Percentiles rank a stretch among this genome's conserved stretches.
These are phyloP conservation scores for Arabis hirsuta DNA, from an alignment of 345 rosid genomes.

Conservation along the genomic window DNA sequence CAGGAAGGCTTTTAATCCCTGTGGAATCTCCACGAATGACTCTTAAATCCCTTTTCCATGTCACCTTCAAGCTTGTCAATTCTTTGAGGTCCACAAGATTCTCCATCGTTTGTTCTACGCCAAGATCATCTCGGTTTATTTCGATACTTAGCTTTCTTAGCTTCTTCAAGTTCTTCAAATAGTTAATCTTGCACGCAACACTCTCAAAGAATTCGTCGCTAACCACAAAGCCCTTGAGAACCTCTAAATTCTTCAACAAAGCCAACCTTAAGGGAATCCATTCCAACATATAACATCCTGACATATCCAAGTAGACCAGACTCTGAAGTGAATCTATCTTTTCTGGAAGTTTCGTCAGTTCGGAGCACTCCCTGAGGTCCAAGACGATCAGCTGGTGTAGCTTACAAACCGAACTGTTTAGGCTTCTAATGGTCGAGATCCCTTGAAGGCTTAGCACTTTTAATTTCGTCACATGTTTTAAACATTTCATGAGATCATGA, in stretches of 20 bases:
- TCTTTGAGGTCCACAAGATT: neutral
- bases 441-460: slow-evolving; percentile 55
- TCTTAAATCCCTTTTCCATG: slow-evolving; percentile 38
- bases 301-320: slow-evolving; percentile 50
- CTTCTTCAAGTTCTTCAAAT: slow-evolving; percentile 22
- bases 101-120: neutral
- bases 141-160: slow-evolving; percentile 50
- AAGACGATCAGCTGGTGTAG: slow-evolving; percentile 45
- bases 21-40: neutral
- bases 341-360: slow-evolving; percentile 47
- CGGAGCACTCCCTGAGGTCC: slow-evolving; percentile 58
- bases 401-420: slow-evolving; percentile 32
- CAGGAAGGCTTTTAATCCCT: neutral
- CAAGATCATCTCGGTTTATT: slow-evolving; percentile 9
- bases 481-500: slow-evolving; percentile 23
- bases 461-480: slow-evolving; percentile 36
- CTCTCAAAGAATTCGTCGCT: neutral
- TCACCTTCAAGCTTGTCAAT: slow-evolving; percentile 39
- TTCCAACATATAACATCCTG: slow-evolving; percentile 54
- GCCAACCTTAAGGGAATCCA: slow-evolving; percentile 47
- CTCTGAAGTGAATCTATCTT: slow-evolving; percentile 44
- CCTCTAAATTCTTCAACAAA: slow-evolving; percentile 45
- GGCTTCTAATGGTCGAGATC: slow-evolving; percentile 44
- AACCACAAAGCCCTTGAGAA: slow-evolving; percentile 64
- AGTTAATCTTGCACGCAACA: neutral